phyloP scores from a whole-genome alignment of 1,284 basidiomycete species.

The Puccinia novopanici region DNA sequence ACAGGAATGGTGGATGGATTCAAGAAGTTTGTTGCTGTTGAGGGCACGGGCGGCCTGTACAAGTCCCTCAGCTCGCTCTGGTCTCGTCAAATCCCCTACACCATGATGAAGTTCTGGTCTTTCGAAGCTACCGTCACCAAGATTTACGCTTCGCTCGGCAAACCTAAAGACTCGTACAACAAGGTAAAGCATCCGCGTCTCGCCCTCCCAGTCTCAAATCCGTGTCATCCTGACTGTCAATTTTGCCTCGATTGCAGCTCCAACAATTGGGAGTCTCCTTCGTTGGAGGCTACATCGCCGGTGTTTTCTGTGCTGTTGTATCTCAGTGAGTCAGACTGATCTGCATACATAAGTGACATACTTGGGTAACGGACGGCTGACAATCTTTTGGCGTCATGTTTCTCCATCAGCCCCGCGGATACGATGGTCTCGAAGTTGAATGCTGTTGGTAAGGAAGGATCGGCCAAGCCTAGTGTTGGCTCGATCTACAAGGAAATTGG shows the following conservation, averaged over 20 bases:
- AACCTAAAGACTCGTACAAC: conserved; percentile 57
- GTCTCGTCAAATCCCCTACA: conserved; percentile 59
- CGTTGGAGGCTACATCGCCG: conserved; percentile 57
- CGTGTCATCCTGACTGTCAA: neutral
- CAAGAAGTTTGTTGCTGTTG: conserved; percentile 56
- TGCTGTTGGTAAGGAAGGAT: conserved; percentile 56
- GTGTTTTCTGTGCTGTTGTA: conserved; percentile 58
- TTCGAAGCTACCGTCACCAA: conserved; percentile 58
- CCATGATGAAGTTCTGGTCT: conserved; percentile 56
- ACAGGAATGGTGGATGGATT: conserved; percentile 54
- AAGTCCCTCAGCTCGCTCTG: conserved; percentile 58
- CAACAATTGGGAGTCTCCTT: conserved; percentile 58
- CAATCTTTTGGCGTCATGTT: neutral
- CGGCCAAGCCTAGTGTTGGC: conserved; percentile 57
- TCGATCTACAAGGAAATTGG: conserved; percentile 58
- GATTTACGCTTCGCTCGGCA: conserved; percentile 55
- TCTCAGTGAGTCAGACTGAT: conserved; percentile 53
- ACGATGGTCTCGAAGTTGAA: conserved; percentile 58
- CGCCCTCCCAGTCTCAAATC: neutral
- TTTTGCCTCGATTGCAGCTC: conserved; percentile 50
- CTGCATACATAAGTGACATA: neutral
- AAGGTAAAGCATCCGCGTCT: conserved; percentile 50
- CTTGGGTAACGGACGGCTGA: neutral
- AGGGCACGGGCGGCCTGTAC: conserved; percentile 57
- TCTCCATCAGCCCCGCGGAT: conserved; percentile 55